Base-by-base conservation (phyloP, 345 rosid genomes). In the Syzygium oleosum region DNA sequence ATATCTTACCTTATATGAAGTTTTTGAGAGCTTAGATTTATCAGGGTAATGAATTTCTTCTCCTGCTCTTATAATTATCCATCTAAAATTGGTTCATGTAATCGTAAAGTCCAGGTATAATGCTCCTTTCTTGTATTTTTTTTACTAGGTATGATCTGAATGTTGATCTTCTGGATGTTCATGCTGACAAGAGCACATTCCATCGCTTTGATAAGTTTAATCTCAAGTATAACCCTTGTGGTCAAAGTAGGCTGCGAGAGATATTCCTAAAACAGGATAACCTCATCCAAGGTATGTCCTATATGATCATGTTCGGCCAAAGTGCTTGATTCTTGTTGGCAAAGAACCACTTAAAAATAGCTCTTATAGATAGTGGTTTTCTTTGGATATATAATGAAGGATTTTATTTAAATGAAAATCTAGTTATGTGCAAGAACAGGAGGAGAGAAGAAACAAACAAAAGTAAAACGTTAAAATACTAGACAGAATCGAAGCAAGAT, bases 161-260 rank as follows among this genome's bases (percentile, higher is more conserved):
- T 89, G 99, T 98, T 89, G 99, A 97, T 89, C 99, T 98, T 89
- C 91, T 98, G 93, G 99, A 98, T 92, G 99, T 98, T 90, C 99
- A 98, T 80, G 99, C 99, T 52, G 99, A 97, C 95, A 98, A 98
- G 92, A 98, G 99, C 92, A 98, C 99, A 31, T 97, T 98, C 91
- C 99, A 98, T 90, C 99, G 99, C 38, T 98, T 98, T 93, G 99
- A 97, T 89, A 98, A 98, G 95, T 97, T 98, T 92, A 98, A 98
- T 88, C 98, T 98, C 23, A 98, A 98, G 94, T 98, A 98, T 86
- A 98, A 98, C 93, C 99, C 99, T 43, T 98, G 99, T 87, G 99
- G 99, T 86, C 99, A 98, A 92, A 98, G 99, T 93, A 94, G 99
- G 91, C 99, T 98, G 52, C 94, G 99, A 93, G 99, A 98, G 90